These are phyloP conservation scores for Thielaviopsis ethacetica DNA, from an alignment of 2,329 filamentous ascomycete genomes.

Conservation along the genomic window DNA sequence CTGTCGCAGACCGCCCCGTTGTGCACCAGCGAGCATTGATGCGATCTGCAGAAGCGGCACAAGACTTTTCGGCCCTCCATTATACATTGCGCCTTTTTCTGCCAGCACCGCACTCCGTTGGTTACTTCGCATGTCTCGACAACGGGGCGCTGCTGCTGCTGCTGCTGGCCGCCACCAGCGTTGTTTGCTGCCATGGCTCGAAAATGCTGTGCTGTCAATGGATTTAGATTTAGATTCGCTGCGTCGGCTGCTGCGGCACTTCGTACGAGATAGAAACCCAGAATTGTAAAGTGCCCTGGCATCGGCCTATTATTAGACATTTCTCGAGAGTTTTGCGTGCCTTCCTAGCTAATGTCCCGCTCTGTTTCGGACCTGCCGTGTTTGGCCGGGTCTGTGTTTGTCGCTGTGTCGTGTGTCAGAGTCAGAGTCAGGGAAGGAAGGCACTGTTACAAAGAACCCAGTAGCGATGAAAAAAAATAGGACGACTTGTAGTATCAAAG, in stretches of 20 bases:
- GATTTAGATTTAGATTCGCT: not conserved
- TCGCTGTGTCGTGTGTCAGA: too few relatives aligned
- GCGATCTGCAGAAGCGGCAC: not conserved
- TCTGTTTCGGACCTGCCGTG: too few relatives aligned
- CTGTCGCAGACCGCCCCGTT: not conserved
- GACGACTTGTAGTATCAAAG: too few relatives aligned
- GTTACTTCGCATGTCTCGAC: not conserved
- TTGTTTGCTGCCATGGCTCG: not conserved
- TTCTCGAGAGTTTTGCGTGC: not conserved
- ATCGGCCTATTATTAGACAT: not conserved
- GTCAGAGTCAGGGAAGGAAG: too few relatives aligned
- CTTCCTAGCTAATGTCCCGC: too few relatives aligned
- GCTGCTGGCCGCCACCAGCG: too few relatives aligned
- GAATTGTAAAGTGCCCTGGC: not conserved
- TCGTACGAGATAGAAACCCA: not conserved
- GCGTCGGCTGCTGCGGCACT: not conserved
- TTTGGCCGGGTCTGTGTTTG: too few relatives aligned
- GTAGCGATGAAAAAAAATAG: too few relatives aligned
- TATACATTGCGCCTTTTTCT: not conserved
- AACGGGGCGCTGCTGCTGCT: not conserved
- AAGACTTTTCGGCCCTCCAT: not conserved
- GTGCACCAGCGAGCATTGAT: constrained; percentile 5
- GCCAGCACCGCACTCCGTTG: constrained; percentile 5
- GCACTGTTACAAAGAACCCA: too few relatives aligned
- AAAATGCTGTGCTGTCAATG: not conserved